A percentile compares a stretch with the other conserved stretches of the same genome.
Evolutionary conservation across 257 asterid genomes (phyloP).

Genomic region (Solanum ahanhuiri): DNA sequence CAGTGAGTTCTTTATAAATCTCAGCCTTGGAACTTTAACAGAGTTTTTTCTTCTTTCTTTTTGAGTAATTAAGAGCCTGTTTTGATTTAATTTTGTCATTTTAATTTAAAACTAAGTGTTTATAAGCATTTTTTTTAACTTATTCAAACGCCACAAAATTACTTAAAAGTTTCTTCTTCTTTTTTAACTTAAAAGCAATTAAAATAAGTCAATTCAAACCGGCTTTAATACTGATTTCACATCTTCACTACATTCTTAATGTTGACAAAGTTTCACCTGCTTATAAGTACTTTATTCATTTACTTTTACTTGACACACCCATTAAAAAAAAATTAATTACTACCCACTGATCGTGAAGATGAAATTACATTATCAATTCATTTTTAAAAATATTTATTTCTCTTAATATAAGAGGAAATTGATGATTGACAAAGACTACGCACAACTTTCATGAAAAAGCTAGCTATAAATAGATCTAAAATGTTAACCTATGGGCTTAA

Average conservation of each 20-base stretch:
- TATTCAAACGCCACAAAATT: not conserved
- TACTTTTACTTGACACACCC: not conserved
- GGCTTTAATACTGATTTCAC: not conserved
- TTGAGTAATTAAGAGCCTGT: not conserved
- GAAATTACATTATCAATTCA: no score
- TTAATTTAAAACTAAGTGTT: not conserved
- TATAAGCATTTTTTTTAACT: not conserved
- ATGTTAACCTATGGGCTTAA: not conserved
- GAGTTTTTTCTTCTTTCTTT: not conserved
- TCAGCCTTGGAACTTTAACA: not conserved
- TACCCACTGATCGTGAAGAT: accelerated
- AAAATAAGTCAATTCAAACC: no score
- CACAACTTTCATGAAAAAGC: not conserved
- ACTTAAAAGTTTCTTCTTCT: no score
- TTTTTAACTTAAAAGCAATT: no score
- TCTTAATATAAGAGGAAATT: not conserved
- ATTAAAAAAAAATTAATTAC: no score
- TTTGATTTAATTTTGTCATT: no score
- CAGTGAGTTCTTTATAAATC: not conserved
- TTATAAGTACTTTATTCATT: not conserved
- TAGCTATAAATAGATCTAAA: not conserved
- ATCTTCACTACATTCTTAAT: not conserved
- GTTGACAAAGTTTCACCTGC: not conserved
- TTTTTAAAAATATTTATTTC: no score
- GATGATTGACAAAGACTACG: not conserved